Evolutionary conservation across 202 grass and related monocot species (phyloP).

Genomic region (Setaria italica): DNA sequence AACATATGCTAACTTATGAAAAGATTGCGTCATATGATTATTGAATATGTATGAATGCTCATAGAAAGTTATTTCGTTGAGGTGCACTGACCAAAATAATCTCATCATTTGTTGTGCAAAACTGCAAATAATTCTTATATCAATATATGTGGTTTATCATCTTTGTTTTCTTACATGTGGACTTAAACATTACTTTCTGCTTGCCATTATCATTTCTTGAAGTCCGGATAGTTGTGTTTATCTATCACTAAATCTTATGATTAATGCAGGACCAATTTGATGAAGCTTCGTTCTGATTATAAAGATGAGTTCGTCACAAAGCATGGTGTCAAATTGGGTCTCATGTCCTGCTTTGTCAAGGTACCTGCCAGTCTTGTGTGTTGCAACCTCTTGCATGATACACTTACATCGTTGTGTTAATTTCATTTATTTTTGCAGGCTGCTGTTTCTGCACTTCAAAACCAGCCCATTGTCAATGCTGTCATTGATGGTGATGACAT

Average conservation of each 20-base stretch:
- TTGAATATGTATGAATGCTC: neutral
- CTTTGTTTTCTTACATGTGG: neutral
- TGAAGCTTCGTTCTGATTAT: slow-evolving; percentile 95
- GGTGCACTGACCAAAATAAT: slow-evolving; percentile 14
- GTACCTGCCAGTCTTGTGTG: slow-evolving; percentile 41
- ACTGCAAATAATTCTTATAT: neutral
- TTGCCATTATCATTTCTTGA: neutral
- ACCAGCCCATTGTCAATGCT: slow-evolving; percentile 95
- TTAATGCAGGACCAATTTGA: slow-evolving; percentile 89
- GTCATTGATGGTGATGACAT: slow-evolving; percentile 99
- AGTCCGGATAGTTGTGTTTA: neutral
- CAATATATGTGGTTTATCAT: neutral
- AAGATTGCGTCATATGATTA: slow-evolving; percentile 3
- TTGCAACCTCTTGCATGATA: slow-evolving; percentile 1
- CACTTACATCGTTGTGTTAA: slow-evolving; percentile 12
- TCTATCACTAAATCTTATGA: neutral
- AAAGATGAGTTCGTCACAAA: slow-evolving; percentile 91
- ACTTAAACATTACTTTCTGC: neutral
- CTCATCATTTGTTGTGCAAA: neutral
- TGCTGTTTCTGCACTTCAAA: slow-evolving; percentile 92
- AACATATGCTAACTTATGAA: neutral
- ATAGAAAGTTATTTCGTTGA: neutral
- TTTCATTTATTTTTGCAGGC: slow-evolving; percentile 57
- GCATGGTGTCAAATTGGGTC: slow-evolving; percentile 92
- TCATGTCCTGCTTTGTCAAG: slow-evolving; percentile 98